Base-by-base conservation (phyloP, 2,329 filamentous ascomycete genomes). In the Pestalotiopsis sp. region DNA sequence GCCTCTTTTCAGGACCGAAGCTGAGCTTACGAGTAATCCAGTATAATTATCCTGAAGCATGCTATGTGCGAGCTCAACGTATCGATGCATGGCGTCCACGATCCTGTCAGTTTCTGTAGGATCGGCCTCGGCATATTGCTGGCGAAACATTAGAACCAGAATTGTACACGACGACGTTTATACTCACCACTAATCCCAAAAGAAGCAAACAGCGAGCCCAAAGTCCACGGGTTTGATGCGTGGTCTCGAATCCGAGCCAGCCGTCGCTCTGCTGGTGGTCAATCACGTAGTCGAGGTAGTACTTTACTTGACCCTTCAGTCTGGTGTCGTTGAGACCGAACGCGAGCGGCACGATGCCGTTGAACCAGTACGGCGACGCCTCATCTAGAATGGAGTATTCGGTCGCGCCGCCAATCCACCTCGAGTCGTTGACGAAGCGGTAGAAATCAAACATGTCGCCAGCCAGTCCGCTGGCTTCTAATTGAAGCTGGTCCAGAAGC, bases 311-410 rank as follows among this genome's bases (percentile, higher is more conserved):
- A 0, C 70, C 72, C 71, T 86, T 85, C n/a, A 90, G 76, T 4
- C 83, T 76, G 3, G 77, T 71, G 73, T 89, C 83, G 65, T 86
- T 79, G 4, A 86, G 75, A 0, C 76, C 77, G 69, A 85, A 89
- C 1, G 87, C 86, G 27, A 89, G 80, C 20, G 87, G 86, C 2
- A 90, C 86, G 1, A 89, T 78, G 4, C 83, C 85, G 72, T 90
- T 89, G 73, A 88, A 85, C 85, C 87, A 89, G 74, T 89, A 89
- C 0, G 87, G 85, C 31, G 84, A 82, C 1, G 83, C 85, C 77
- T 90, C 87, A 71, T 88, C 83, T 2, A 89, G 77, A 25, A 77
- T 76, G 13, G 82, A 86, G 72, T 89, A 89, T 71, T 89, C 86
- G 3, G 78, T 74, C 39, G 78, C 72, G 4, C 86, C 85, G 2